Conservation (phyloP, 306 rosid species). For the Rosa lucieae region DNA sequence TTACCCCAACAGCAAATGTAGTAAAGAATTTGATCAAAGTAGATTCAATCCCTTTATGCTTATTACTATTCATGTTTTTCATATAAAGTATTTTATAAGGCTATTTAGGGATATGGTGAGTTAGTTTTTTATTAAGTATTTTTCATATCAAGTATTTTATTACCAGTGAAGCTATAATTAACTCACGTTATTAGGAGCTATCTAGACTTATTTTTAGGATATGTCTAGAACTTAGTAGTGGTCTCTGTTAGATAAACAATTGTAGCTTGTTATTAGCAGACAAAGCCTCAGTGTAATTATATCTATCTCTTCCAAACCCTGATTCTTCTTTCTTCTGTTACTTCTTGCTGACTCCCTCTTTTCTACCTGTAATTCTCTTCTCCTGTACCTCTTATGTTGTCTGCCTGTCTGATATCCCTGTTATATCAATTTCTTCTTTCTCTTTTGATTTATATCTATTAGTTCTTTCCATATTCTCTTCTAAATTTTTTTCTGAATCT, state of each 20-base stretch:
- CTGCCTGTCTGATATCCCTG: background rate
- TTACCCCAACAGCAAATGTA: conserved; percentile 12
- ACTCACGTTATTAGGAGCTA: background rate
- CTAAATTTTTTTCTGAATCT: background rate
- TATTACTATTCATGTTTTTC: background rate
- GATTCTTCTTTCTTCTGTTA: background rate
- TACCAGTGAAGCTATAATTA: background rate
- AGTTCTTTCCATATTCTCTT: background rate
- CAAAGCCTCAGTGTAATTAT: background rate
- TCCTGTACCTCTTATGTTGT: background rate
- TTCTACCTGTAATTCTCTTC: background rate
- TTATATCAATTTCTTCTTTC: background rate
- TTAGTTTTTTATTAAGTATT: background rate
- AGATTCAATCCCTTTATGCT: background rate
- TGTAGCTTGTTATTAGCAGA: background rate
- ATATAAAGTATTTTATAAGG: background rate
- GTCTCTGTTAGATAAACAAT: background rate
- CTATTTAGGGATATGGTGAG: background rate
- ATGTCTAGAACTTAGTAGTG: background rate
- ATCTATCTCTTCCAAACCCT: background rate
- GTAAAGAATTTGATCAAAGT: background rate
- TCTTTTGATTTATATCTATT: background rate
- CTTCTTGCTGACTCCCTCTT: background rate
- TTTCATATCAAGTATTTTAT: background rate
- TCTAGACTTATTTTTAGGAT: background rate